Evolutionary conservation across 1,284 basidiomycete species (phyloP).

Genomic region (Melampsora larici-populina): DNA sequence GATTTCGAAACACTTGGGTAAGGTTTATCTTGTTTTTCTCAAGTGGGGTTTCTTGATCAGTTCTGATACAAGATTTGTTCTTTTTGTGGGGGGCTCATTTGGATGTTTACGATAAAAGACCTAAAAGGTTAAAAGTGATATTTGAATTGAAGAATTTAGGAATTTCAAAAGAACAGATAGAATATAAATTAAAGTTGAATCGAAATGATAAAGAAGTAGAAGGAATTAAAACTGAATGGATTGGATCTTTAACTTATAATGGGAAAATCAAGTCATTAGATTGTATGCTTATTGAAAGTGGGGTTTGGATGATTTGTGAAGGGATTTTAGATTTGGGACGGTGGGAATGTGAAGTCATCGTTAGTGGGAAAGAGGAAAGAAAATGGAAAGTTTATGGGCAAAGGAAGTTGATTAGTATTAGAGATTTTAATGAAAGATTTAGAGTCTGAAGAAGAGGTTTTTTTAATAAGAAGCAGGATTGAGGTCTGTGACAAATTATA

Average conservation of each 20-base stretch:
- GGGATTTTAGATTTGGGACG: background rate
- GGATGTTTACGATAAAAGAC: slow-evolving; percentile 11
- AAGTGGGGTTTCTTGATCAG: background rate
- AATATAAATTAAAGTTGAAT: background rate
- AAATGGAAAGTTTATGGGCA: background rate
- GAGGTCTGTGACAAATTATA: too few species aligned
- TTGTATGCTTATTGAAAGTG: background rate
- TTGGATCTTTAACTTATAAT: slow-evolving; percentile 11
- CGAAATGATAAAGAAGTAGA: background rate
- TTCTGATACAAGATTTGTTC: background rate
- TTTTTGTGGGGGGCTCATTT: background rate
- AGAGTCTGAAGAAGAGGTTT: background rate
- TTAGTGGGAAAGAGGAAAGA: background rate
- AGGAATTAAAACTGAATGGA: slow-evolving; percentile 12
- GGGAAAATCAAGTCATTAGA: slow-evolving; percentile 7
- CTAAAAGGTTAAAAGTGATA: slow-evolving; percentile 7
- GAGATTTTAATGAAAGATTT: background rate
- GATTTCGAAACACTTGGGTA: slow-evolving; percentile 27
- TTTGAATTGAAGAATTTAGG: slow-evolving; percentile 30
- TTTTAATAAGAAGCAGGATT: background rate
- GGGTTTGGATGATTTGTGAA: slow-evolving; percentile 13
- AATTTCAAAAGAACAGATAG: background rate
- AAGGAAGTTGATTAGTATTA: background rate
- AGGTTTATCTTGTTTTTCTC: background rate
- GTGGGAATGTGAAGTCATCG: slow-evolving; percentile 6